Base-by-base conservation (phyloP, 176 grass and related monocot genomes). In the Oryza punctata region DNA sequence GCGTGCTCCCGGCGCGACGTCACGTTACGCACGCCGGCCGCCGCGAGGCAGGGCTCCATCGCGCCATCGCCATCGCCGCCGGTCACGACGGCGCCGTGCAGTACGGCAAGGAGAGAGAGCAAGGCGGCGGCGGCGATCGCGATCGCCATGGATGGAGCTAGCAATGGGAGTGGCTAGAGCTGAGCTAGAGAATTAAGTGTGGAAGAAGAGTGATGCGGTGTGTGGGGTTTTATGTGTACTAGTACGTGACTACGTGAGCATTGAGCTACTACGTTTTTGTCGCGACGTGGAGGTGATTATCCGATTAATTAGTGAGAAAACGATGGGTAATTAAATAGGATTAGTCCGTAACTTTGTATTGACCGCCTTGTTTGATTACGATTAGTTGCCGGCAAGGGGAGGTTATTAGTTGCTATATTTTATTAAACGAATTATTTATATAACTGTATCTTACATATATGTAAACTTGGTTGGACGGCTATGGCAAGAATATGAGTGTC, bases 11-110 rank as follows among this genome's bases (percentile, higher is more conserved):
- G 1, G 0, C 63, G 84, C 16, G 83, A 8, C 54, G 94, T 85
- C 64, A 90, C 89, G 92, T 97, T 97, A 50, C 50, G 50, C 47
- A 94, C 85, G n/a, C 89, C 89, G 6, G 85, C 77, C 3, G 45
- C 72, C 15, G 71, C n/a, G 5, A 97, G 90, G 78, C 94, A 97
- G 65, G 83, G 19, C 33, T 72, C 52, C 60, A 2, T 15, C 26
- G 23, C 44, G 18, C 2, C 70, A 4, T 0, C 38, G 18, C 0
- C 16, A 0, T 2, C n/a, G 12, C 2, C 0, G 7, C 21, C 32
- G 3, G 40, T 37, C 35, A 37, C 35, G 5, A 37, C 35, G 6
- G 5, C 35, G 6, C 18, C 59, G 49, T 60, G 87, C 38, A 65
- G 87, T 38, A 65, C 65, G 65, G 77, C 72, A 1, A 47, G 13